Evolutionary conservation across 164 flowering plant species (phyloP).

Genomic region (Macadamia integrifolia): DNA sequence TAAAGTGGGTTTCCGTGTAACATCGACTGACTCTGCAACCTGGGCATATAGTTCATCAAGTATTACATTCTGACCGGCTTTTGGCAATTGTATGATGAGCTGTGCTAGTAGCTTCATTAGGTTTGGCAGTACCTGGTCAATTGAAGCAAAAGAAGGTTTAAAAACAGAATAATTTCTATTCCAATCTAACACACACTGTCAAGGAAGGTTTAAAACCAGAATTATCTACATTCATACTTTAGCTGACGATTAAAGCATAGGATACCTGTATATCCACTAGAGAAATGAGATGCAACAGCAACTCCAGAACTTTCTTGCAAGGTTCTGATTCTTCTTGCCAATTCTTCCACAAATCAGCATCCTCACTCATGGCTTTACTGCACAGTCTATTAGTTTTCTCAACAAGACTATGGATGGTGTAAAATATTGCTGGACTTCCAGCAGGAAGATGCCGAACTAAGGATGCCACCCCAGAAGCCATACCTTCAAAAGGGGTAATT

Average conservation of each 20-base stretch:
- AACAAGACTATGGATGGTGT: slow-evolving; percentile 60
- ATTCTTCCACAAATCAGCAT: slow-evolving; percentile 45
- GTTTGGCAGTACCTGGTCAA: slow-evolving; percentile 68
- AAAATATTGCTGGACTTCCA: slow-evolving; percentile 83
- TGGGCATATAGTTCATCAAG: slow-evolving; percentile 64
- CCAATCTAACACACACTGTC: no score
- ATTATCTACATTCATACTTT: neutral
- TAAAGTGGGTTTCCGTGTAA: slow-evolving; percentile 70
- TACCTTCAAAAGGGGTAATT: slow-evolving; percentile 79
- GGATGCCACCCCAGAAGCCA: slow-evolving; percentile 90
- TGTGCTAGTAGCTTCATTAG: slow-evolving; percentile 78
- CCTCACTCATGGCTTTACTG: slow-evolving; percentile 26
- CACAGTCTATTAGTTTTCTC: slow-evolving; percentile 57
- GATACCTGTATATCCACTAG: slow-evolving; percentile 87
- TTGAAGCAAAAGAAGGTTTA: neutral
- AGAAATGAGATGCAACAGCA: slow-evolving; percentile 66
- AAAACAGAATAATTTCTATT: neutral
- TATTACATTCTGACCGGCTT: slow-evolving; percentile 57
- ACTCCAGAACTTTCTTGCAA: slow-evolving; percentile 56
- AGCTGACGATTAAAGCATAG: neutral
- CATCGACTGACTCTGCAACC: slow-evolving; percentile 92
- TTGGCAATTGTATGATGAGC: slow-evolving; percentile 50
- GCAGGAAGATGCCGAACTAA: slow-evolving; percentile 86
- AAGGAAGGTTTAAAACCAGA: neutral
- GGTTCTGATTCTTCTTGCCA: slow-evolving; percentile 74